Evolutionary conservation across 805 yeast genomes (phyloP).

Genomic region (Naumovozyma baii): DNA sequence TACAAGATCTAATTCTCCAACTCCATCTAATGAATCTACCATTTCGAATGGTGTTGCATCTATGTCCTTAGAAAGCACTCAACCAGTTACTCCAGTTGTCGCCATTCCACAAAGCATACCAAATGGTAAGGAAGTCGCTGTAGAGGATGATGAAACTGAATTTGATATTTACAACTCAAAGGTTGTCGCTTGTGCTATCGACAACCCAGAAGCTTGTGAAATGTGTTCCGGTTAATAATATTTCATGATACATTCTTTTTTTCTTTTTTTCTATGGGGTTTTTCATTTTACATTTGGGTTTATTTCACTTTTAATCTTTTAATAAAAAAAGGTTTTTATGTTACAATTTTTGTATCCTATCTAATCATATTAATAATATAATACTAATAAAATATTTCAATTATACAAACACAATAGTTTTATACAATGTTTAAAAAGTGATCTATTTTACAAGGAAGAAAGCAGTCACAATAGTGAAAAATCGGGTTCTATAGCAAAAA

Average conservation of each 20-base stretch:
- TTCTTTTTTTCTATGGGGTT: not conserved
- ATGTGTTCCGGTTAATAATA: constrained; percentile 87
- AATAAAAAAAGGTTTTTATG: not conserved
- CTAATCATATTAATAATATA: not conserved
- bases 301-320: not conserved
- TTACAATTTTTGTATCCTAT: not conserved
- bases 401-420: not conserved
- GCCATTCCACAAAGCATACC: constrained; percentile 23
- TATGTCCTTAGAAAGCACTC: constrained; percentile 29
- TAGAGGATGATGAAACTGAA: constrained; percentile 37
- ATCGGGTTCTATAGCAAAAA: too few relatives aligned
- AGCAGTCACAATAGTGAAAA: too few relatives aligned
- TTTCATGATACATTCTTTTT: constrained; percentile 1
- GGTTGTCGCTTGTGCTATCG: constrained; percentile 93
- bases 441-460: too few relatives aligned
- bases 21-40: constrained; percentile 21
- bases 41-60: constrained; percentile 34
- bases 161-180: constrained; percentile 84
- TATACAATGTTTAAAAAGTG: not conserved
- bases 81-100: constrained; percentile 24
- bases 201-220: constrained; percentile 94
- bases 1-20: constrained; percentile 29
- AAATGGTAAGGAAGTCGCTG: constrained; percentile 34
- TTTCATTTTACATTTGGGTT: not conserved
- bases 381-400: not conserved